Base-by-base conservation (phyloP, 2,329 filamentous ascomycete genomes). In the Alternaria arborescens region DNA sequence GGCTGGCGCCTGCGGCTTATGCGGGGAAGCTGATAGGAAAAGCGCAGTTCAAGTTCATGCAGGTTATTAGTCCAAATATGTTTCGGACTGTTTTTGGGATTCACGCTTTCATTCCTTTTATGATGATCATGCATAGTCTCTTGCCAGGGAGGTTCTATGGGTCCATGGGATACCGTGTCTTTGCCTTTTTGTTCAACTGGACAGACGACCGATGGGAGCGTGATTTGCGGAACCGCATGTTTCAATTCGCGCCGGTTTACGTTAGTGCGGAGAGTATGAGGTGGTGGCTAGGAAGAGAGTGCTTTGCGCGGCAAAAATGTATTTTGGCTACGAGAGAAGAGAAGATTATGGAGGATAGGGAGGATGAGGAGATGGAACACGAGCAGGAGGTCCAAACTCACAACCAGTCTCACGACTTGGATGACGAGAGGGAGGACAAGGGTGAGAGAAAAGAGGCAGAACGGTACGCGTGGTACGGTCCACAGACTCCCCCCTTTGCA, bases 21-120 rank as follows among this genome's bases (percentile, higher is more conserved):
- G 93, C 94, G 0, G 94, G 94, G 0, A 91, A 92, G 0, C 79
- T 97, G 20, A 92, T 97, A 53, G 88, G 89, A 51, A 94, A 93
- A 76, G 89, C 92, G 77, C 95, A 96, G 78, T 94, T 97, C 82
- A 94, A 93, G 69, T 94, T 97, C 79, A 94, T 97, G 90, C 87
- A 89, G 16, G 81, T 91, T 52, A 91, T 97, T 52, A 90, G 89
- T 0, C 91, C 92, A 0, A 83, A 79, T 28, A 83, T 93, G 75
- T 97, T 97, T 78, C 85, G 92, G 1, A 73, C 93, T 22, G 86
- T 96, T 68, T 97, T 97, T 74, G 94, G 94, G 16, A 93, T 97
- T 41, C 94, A 97, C 74, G 88, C 92, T 0, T 97, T 97, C 76
- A 97, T 98, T 46, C 94, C 94, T 0, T 84, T 95, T 66, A 97